Evolutionary conservation across 2,329 filamentous ascomycete species (phyloP).

Genomic region (Diaporthe sp.): DNA sequence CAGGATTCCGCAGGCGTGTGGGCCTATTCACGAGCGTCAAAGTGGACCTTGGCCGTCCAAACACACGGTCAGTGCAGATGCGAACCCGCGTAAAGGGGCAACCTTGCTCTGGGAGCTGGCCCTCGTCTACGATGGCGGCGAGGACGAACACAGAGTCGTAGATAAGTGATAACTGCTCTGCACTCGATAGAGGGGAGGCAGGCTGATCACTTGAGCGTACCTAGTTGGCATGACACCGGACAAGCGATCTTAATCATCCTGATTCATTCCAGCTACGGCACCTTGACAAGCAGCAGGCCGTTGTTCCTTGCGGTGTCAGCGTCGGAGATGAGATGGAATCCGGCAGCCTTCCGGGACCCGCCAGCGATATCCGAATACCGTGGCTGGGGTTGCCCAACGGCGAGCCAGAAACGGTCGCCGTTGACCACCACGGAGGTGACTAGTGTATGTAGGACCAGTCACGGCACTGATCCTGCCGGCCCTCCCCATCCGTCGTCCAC

Average conservation of each 20-base stretch:
- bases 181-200: neutral
- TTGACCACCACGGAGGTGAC: neutral
- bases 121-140: neutral
- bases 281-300: neutral
- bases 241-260: constrained; percentile 9
- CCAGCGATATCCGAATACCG: constrained; percentile 20
- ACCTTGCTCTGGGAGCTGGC: neutral
- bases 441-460: neutral
- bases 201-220: no score
- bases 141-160: no score
- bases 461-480: neutral
- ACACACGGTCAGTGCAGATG: neutral
- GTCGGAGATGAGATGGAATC: constrained; percentile 5
- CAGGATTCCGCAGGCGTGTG: neutral
- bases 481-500: neutral
- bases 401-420: constrained; percentile 5
- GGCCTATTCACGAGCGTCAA: neutral
- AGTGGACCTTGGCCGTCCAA: neutral
- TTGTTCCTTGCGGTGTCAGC: neutral
- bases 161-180: neutral
- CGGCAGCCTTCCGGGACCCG: constrained; percentile 2
- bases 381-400: neutral
- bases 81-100: neutral
- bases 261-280: neutral
- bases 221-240: neutral